Conservation (phyloP, 106 monocot species). For the Dioscorea alata region DNA sequence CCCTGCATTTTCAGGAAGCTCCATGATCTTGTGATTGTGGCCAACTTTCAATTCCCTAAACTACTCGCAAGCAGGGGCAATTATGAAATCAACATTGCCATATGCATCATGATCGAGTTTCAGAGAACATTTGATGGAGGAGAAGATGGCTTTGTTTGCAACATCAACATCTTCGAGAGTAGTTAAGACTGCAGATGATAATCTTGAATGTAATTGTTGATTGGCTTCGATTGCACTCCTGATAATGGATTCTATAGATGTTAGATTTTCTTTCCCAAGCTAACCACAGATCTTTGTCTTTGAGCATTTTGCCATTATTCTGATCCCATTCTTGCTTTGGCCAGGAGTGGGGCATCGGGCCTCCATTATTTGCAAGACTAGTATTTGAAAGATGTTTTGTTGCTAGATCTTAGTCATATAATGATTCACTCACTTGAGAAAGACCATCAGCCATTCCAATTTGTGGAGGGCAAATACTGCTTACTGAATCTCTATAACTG, state of each 20-base stretch:
- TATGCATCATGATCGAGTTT: slow-evolving; percentile 86
- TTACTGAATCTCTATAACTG: no score
- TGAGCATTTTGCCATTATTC: slow-evolving; percentile 68
- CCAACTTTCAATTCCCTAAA: slow-evolving; percentile 53
- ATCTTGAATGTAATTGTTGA: slow-evolving; percentile 42
- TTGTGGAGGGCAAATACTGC: no score
- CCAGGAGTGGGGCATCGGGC: no score
- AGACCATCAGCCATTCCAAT: no score
- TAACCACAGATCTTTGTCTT: slow-evolving; percentile 38
- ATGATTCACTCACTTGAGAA: no score
- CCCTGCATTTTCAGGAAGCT: slow-evolving; percentile 61
- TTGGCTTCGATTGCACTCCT: slow-evolving; percentile 64
- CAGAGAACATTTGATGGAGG: slow-evolving; percentile 67
- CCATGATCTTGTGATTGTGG: slow-evolving; percentile 61
- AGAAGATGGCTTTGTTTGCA: slow-evolving; percentile 54
- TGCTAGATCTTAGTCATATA: no score
- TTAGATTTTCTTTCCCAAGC: slow-evolving; percentile 32
- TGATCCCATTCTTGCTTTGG: slow-evolving; percentile 27
- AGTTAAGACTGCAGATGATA: slow-evolving; percentile 54
- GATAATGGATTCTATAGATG: slow-evolving; percentile 45
- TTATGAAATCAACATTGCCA: slow-evolving; percentile 42
- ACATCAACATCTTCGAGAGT: slow-evolving; percentile 53
- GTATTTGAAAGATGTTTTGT: no score
- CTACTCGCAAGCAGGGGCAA: slow-evolving; percentile 44
- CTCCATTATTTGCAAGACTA: no score